Evolutionary conservation across 306 rosid genomes (phyloP), one percentile per base, ranked within the genome.

Genomic region (Inga leiocalycina): DNA sequence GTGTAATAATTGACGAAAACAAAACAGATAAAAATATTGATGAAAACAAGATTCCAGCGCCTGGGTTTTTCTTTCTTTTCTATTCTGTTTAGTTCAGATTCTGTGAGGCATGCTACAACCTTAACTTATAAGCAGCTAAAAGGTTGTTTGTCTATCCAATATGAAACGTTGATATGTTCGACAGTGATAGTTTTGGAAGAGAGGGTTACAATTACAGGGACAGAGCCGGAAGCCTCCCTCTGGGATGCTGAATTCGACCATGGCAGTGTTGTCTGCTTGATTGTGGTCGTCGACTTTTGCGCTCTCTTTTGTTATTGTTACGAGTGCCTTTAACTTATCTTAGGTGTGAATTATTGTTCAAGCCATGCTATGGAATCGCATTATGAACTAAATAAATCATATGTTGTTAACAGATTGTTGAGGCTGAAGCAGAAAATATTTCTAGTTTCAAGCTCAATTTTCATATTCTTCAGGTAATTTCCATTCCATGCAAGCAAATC

Each of bases 381-480:
- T 71, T 10, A 49, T 71, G 75, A 71, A 45, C 57, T 71, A 5
- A 71, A 44, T 49, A 71, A 22, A 45, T 71, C 37, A n/a, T 71
- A 14, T 45, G 57, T 22, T 22, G 20, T 45, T 10, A 44, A 45
- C 76, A 71, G 76, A 71, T 45, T 51, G 24, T 71, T n/a, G 76
- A 71, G n/a, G 76, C 56, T 12, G 76, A 71, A 43, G 32, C 39
- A 45, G 76, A 71, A 71, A 44, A 22, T 45, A 22, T 45, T 45
- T 49, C 37, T 22, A 71, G 76, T 71, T 9, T 71, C 76, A 71
- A 71, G 76, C 76, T 71, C 39, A 71, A 71, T 71, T 71, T 57
- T 71, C 76, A 71, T 71, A 71, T 71, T 44, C 76, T 71, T 45
- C 76, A 71, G 76, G 76, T 71, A 71, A 44, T 74, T 37, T 49